Evolutionary conservation across 176 grass and related monocot genomes (phyloP).

Genomic region (Phragmites australis): DNA sequence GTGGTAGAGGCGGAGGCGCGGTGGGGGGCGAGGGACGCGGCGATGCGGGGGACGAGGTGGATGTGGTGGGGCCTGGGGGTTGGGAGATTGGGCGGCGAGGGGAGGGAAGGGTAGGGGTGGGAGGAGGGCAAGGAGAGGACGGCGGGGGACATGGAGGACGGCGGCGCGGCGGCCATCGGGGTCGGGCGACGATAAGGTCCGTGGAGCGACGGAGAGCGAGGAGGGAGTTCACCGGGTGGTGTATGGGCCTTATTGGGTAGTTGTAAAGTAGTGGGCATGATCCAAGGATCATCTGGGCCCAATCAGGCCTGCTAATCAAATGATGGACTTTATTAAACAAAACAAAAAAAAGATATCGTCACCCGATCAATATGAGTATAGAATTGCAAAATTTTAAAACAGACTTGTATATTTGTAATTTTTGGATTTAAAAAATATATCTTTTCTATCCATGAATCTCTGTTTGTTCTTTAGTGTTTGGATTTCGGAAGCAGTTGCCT

Average conservation of each 20-base stretch:
- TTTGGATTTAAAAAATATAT: no score
- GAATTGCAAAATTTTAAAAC: no score
- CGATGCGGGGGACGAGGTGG: constrained; percentile 20
- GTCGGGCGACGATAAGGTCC: constrained; percentile 38
- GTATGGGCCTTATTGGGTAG: not conserved
- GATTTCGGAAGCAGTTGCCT: no score
- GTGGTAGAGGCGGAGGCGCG: constrained; percentile 6
- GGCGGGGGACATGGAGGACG: constrained; percentile 34
- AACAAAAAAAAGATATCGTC: no score
- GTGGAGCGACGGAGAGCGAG: not conserved
- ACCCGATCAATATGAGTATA: no score
- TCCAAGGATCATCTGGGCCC: no score
- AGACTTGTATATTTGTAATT: no score
- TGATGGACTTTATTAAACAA: no score
- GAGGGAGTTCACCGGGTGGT: not conserved
- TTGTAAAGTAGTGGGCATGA: no score
- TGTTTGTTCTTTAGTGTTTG: no score
- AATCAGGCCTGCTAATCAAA: no score
- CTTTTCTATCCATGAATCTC: no score
- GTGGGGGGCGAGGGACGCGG: constrained; percentile 11
- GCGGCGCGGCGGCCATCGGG: constrained; percentile 33
- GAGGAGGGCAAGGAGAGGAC: constrained; percentile 32
- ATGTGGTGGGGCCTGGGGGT: not conserved
- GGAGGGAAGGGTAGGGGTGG: constrained; percentile 40
- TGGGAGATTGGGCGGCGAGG: not conserved